phyloP scores from a whole-genome alignment of 768 basidiomycete species.

The Trametes coccinea region DNA sequence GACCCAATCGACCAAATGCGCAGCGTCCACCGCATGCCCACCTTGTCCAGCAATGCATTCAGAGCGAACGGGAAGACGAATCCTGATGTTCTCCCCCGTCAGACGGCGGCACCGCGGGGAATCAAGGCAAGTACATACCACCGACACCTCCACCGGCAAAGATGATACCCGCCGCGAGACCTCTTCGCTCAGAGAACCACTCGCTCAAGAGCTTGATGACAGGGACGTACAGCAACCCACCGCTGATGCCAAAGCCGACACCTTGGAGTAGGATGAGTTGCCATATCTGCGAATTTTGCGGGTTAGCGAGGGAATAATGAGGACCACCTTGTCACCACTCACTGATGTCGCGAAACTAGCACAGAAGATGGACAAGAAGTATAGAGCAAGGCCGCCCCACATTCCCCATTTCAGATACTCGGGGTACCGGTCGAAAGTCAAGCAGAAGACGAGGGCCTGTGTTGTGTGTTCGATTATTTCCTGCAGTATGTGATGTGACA shows the following conservation, averaged over 20 bases:
- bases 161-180: conserved; percentile 27
- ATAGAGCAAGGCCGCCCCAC: conserved; percentile 21
- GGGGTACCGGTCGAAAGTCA: conserved; percentile 25
- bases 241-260: conserved; percentile 25
- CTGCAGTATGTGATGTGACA: background rate
- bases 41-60: conserved; percentile 18
- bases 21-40: conserved; percentile 26
- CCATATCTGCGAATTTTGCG: conserved; percentile 20
- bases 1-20: conserved; percentile 24
- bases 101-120: too few species aligned
- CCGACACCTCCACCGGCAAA: conserved; percentile 29
- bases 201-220: conserved; percentile 23
- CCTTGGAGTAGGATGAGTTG: conserved; percentile 28
- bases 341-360: conserved; percentile 28
- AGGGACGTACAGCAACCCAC: conserved; percentile 22
- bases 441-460: conserved; percentile 17
- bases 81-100: conserved; percentile 2
- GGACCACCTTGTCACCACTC: background rate
- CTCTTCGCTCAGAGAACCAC: conserved; percentile 27
- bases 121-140: conserved; percentile 3
- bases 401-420: conserved; percentile 22
- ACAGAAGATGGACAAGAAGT: conserved; percentile 18
- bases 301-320: background rate
- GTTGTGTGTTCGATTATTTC: background rate
- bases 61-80: conserved; percentile 26